These are phyloP conservation scores for Diutina neorugosa DNA, from an alignment of 1,139 yeast genomes.

Conservation along the genomic window DNA sequence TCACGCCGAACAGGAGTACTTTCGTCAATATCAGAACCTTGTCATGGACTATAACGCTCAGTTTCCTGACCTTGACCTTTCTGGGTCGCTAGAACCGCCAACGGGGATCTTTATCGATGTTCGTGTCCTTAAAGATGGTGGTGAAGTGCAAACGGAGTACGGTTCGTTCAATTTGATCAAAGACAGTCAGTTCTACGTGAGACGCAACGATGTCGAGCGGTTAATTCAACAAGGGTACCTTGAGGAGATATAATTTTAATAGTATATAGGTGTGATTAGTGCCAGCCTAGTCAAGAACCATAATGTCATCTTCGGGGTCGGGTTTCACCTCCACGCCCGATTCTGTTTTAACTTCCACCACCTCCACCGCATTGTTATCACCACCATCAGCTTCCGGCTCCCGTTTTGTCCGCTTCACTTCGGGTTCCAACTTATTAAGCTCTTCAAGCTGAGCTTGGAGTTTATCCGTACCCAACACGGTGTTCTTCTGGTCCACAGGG, in stretches of 20 bases:
- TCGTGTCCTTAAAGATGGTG: conserved; percentile 85
- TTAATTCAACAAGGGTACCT: conserved; percentile 89
- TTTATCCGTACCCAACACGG: conserved; percentile 41
- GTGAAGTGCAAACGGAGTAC: conserved; percentile 94
- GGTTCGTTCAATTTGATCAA: conserved; percentile 94
- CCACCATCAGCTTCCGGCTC: not conserved
- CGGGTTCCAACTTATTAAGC: conserved; percentile 8
- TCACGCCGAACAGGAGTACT: conserved; percentile 73
- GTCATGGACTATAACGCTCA: conserved; percentile 67
- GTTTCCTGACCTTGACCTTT: conserved; percentile 75
- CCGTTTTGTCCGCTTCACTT: not conserved
- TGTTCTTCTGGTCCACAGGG: conserved; percentile 49
- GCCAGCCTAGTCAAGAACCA: not conserved
- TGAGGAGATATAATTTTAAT: conserved; percentile 33
- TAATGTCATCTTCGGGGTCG: not conserved
- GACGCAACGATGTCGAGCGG: conserved; percentile 89
- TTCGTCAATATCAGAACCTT: conserved; percentile 57
- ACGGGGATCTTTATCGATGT: conserved; percentile 87
- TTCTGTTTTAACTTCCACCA: not conserved
- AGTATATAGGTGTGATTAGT: not conserved
- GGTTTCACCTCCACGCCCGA: not conserved
- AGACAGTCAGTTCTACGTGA: conserved; percentile 87
- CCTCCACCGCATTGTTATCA: not conserved
- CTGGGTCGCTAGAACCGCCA: conserved; percentile 86
- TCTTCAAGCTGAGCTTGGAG: conserved; percentile 24